Evolutionary conservation across 345 rosid genomes (phyloP).

Genomic region (Citropsis articulata): DNA sequence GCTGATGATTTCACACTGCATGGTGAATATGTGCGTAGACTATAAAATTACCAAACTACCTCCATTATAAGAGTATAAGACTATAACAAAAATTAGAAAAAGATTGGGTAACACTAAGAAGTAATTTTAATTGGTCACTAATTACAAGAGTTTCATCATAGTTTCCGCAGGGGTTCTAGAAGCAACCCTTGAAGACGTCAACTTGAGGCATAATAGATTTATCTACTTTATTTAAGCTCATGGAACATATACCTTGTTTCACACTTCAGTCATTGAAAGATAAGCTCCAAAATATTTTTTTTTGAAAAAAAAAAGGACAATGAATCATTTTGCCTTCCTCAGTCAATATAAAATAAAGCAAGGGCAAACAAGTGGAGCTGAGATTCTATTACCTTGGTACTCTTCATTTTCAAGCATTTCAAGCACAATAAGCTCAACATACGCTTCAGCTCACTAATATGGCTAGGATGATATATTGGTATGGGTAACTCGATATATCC

Average conservation of each 20-base stretch:
- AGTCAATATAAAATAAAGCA: background rate
- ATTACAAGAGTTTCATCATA: background rate
- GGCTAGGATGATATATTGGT: constrained; percentile 89
- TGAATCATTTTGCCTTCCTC: background rate
- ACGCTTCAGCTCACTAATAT: constrained; percentile 68
- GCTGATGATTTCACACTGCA: background rate
- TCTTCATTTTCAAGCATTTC: constrained; percentile 81
- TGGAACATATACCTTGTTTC: background rate
- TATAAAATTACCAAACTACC: background rate
- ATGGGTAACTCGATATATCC: constrained; percentile 82
- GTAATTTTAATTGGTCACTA: background rate
- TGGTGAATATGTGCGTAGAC: background rate
- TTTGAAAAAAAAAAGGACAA: too few species aligned
- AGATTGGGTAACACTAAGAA: background rate
- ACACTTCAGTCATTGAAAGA: background rate
- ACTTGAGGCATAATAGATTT: background rate
- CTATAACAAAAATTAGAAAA: background rate
- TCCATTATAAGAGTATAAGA: background rate
- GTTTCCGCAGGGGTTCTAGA: background rate
- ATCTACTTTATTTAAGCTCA: background rate
- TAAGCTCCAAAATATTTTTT: background rate
- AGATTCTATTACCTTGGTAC: constrained; percentile 50
- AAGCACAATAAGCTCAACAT: constrained; percentile 78
- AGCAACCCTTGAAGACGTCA: background rate
- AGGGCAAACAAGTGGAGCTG: background rate